Percentiles rank a stretch among this genome's conserved stretches.
phyloP scores from a whole-genome alignment of 2,329 filamentous ascomycete species.

The Ceratocystis variospora region DNA sequence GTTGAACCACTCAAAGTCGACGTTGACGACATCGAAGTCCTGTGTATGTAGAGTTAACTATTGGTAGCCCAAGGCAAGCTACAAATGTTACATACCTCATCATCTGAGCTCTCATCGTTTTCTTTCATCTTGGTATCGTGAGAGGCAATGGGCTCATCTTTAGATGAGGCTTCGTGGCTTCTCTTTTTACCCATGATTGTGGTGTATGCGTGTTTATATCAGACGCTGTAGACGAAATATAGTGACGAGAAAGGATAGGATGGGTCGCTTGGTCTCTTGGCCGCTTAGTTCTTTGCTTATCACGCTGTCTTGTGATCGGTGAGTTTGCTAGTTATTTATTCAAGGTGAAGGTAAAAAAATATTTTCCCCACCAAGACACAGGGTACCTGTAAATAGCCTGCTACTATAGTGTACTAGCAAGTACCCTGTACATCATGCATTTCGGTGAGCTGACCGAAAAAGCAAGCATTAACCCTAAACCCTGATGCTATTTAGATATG shows the following conservation, averaged over 20 bases:
- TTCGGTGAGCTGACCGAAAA: background rate
- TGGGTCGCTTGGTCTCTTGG: background rate
- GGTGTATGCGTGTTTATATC: background rate
- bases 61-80: constrained; percentile 13
- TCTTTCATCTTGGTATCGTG: constrained; percentile 36
- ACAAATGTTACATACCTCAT: constrained; percentile 31
- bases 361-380: constrained; percentile 1
- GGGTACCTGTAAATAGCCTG: background rate
- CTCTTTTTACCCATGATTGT: constrained; percentile 38
- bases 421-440: constrained; percentile 1
- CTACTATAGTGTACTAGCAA: background rate
- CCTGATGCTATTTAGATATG: background rate
- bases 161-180: constrained; percentile 34
- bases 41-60: constrained; percentile 28
- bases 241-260: background rate
- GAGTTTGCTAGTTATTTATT: background rate
- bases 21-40: constrained; percentile 84
- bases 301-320: background rate
- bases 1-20: constrained; percentile 99
- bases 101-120: constrained; percentile 35
- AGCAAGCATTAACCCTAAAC: background rate
- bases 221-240: background rate
- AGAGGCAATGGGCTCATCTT: constrained; percentile 32
- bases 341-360: background rate
- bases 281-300: background rate